phyloP scores from a whole-genome alignment of 2,329 filamentous ascomycete genomes.

The Hymenoscyphus infarciens region DNA sequence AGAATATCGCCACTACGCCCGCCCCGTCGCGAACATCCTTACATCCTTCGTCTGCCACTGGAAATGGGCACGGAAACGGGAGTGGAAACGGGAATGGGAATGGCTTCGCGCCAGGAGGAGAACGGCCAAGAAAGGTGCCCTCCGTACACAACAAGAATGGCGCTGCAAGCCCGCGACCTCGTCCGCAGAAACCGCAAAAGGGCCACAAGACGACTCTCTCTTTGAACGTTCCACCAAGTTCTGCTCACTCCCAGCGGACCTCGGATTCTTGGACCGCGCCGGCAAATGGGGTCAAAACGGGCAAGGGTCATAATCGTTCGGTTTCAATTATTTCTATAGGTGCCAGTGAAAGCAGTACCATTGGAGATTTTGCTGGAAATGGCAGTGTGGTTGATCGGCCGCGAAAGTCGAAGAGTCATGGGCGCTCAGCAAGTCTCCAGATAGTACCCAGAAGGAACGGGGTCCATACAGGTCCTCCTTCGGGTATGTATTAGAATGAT shows the following conservation, averaged over 20 bases:
- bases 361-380: slow-evolving; percentile 35
- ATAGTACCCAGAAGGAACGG: slow-evolving; percentile 53
- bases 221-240: slow-evolving; percentile 48
- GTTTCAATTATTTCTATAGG: slow-evolving; percentile 80
- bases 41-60: slow-evolving; percentile 21
- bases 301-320: slow-evolving; percentile 69
- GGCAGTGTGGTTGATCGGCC: slow-evolving; percentile 39
- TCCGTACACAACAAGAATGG: slow-evolving; percentile 38
- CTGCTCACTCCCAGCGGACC: slow-evolving; percentile 18
- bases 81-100: slow-evolving; percentile 16
- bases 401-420: slow-evolving; percentile 61
- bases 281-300: slow-evolving; percentile 29
- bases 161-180: slow-evolving; percentile 43
- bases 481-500: slow-evolving; percentile 35
- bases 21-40: slow-evolving; percentile 25
- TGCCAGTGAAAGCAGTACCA: slow-evolving; percentile 40
- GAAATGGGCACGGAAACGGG: background rate
- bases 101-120: slow-evolving; percentile 25
- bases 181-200: slow-evolving; percentile 41
- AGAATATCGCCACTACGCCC: slow-evolving; percentile 58
- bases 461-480: slow-evolving; percentile 38
- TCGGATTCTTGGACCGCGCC: slow-evolving; percentile 26
- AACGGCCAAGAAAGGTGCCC: slow-evolving; percentile 32
- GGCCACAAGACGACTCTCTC: slow-evolving; percentile 69
- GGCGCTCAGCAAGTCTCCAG: slow-evolving; percentile 77